These are phyloP conservation scores for Pseudotulostoma volvatum DNA, from an alignment of 495 filamentous ascomycete species.

Conservation along the genomic window DNA sequence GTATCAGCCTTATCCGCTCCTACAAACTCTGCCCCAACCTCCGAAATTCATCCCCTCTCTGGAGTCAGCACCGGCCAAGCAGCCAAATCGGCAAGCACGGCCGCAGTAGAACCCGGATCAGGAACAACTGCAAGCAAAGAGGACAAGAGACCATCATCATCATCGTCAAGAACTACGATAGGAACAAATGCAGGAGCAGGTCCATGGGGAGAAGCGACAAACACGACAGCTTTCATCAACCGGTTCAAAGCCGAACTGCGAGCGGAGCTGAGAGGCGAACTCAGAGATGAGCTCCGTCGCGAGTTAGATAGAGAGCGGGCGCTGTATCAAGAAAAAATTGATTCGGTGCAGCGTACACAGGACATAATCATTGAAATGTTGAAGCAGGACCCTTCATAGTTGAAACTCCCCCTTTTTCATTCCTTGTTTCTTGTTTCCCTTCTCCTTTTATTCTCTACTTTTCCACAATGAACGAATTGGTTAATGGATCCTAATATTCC, in stretches of 20 bases:
- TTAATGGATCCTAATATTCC: too few species aligned
- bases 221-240: background rate
- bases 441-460: background rate
- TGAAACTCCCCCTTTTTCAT: background rate
- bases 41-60: too few species aligned
- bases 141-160: constrained; percentile 6
- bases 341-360: constrained; percentile 27
- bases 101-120: background rate
- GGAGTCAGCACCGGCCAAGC: background rate
- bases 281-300: constrained; percentile 15
- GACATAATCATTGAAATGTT: constrained; percentile 33
- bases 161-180: constrained; percentile 2
- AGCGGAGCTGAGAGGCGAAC: constrained; percentile 20
- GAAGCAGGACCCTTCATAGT: constrained; percentile 22
- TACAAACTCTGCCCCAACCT: too few species aligned
- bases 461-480: background rate
- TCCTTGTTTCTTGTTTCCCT: constrained; percentile 2
- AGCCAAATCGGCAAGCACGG: background rate
- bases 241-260: constrained; percentile 23
- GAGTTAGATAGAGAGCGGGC: constrained; percentile 21
- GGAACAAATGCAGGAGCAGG: constrained; percentile 1
- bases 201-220: background rate
- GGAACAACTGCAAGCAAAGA: background rate
- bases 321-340: constrained; percentile 21
- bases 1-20: constrained; percentile 10